Percentiles rank a stretch among this genome's conserved stretches.
Conservation (phyloP, 805 yeast species). For the Ogataea naganishii region DNA sequence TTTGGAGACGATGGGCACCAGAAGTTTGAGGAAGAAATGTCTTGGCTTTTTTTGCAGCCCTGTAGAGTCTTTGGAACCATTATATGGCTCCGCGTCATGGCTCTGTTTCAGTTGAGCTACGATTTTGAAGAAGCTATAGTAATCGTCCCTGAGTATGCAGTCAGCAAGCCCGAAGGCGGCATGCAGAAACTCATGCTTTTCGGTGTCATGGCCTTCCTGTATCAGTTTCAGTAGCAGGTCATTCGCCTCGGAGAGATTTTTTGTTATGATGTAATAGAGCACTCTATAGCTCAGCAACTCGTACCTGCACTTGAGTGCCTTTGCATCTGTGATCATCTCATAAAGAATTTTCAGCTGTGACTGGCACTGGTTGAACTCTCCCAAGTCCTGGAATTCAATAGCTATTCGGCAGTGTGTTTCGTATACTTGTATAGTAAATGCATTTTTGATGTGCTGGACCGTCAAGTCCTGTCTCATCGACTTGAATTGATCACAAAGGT, state of each 20-base stretch:
- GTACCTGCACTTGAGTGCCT: conserved; percentile 23
- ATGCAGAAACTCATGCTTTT: conserved; percentile 14
- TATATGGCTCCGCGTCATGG: conserved; percentile 2
- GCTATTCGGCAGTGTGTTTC: conserved; percentile 87
- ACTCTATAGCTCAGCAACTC: conserved; percentile 72
- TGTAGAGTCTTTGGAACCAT: conserved; percentile 7
- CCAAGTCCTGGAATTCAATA: conserved; percentile 72
- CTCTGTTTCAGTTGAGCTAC: conserved; percentile 26
- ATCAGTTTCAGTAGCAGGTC: conserved; percentile 25
- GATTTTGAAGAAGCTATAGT: conserved; percentile 40
- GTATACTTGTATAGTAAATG: conserved; percentile 71
- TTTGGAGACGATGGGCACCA: conserved; percentile 46
- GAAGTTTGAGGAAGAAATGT: conserved; percentile 23
- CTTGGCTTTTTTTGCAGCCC: conserved; percentile 11
- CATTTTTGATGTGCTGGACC: conserved; percentile 78
- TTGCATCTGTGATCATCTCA: conserved; percentile 25
- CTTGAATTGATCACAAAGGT: conserved; percentile 83
- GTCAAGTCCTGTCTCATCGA: conserved; percentile 89
- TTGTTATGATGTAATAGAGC: conserved; percentile 67
- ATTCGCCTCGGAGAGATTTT: conserved; percentile 48
- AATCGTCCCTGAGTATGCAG: conserved; percentile 33
- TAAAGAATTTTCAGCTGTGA: conserved; percentile 66
- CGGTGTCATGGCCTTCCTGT: conserved; percentile 5
- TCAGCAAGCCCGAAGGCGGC: conserved; percentile 28
- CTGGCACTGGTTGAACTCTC: conserved; percentile 94